Percentiles rank a stretch among this genome's conserved stretches.
Conservation (phyloP, 2,329 filamentous ascomycete genomes). For the Sordariomycetes sp. region DNA sequence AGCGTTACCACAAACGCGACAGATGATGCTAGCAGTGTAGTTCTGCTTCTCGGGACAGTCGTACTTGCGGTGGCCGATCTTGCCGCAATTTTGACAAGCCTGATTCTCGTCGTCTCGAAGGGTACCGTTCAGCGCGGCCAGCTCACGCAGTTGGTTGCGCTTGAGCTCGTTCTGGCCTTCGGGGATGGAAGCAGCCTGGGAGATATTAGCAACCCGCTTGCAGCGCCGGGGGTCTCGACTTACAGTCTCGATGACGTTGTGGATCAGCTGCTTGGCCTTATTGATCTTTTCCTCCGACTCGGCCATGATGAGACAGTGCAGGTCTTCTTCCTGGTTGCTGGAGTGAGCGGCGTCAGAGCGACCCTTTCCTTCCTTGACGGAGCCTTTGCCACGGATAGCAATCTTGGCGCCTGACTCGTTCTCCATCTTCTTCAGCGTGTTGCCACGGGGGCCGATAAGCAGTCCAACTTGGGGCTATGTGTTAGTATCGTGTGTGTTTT, state of each 20-base stretch:
- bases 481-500: constrained; percentile 58
- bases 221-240: constrained; percentile 25
- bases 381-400: constrained; percentile 98
- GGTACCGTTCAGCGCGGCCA: constrained; percentile 96
- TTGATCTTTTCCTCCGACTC: constrained; percentile 99
- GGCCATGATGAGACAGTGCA: constrained; percentile 99
- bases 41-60: constrained; percentile 97
- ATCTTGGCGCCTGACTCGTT: constrained; percentile 96
- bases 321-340: constrained; percentile 99
- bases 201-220: constrained; percentile 11
- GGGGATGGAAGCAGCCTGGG: constrained; percentile 89
- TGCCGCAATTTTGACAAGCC: constrained; percentile 97
- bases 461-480: constrained; percentile 97
- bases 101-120: constrained; percentile 98
- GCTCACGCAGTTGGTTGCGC: constrained; percentile 94
- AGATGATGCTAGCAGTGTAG: constrained; percentile 98
- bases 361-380: constrained; percentile 98
- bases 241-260: constrained; percentile 98
- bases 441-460: constrained; percentile 99
- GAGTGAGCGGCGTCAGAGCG: constrained; percentile 97
- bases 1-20: constrained; percentile 93
- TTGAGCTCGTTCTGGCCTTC: constrained; percentile 99
- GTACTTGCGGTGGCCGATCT: constrained; percentile 98
- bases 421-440: constrained; percentile 99
- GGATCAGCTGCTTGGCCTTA: constrained; percentile 96